These are phyloP conservation scores for Pichia cactophila DNA, from an alignment of 1,139 yeast genomes.

Conservation along the genomic window DNA sequence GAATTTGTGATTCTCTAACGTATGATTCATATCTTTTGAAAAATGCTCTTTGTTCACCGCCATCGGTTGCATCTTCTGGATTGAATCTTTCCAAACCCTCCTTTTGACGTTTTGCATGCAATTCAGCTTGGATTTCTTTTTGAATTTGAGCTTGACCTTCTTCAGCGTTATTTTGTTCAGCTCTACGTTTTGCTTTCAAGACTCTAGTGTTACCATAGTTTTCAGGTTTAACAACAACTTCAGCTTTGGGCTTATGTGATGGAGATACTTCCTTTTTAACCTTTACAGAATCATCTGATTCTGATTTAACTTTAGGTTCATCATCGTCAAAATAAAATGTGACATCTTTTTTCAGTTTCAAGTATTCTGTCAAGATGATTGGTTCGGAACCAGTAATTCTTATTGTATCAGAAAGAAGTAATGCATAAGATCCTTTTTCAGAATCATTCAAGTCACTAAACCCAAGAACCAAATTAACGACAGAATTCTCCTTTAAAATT, in stretches of 20 bases:
- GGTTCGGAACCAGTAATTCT: slow-evolving; percentile 60
- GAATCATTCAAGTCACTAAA: slow-evolving; percentile 56
- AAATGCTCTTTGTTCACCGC: slow-evolving; percentile 60
- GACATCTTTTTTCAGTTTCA: slow-evolving; percentile 65
- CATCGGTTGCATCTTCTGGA: slow-evolving; percentile 64
- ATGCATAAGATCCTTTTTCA: slow-evolving; percentile 51
- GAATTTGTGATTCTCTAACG: slow-evolving; percentile 87
- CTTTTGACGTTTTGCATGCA: slow-evolving; percentile 80
- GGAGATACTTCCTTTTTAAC: slow-evolving; percentile 3
- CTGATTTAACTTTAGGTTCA: slow-evolving; percentile 21
- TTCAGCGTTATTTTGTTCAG: slow-evolving; percentile 65
- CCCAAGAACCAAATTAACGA: slow-evolving; percentile 72
- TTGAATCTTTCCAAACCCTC: slow-evolving; percentile 76
- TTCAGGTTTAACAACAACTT: slow-evolving; percentile 27
- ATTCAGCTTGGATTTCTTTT: slow-evolving; percentile 71
- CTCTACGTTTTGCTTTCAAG: slow-evolving; percentile 71
- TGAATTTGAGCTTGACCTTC: slow-evolving; percentile 79
- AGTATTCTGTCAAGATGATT: slow-evolving; percentile 62
- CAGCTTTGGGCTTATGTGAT: background rate
- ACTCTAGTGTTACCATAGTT: slow-evolving; percentile 45
- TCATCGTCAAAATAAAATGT: slow-evolving; percentile 84
- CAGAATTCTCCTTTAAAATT: slow-evolving; percentile 60
- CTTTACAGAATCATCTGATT: background rate
- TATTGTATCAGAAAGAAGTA: slow-evolving; percentile 78
- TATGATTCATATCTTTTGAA: slow-evolving; percentile 93